Evolutionary conservation across 2,329 filamentous ascomycete species (phyloP).

Genomic region (Cadophora luteo-olivacea): DNA sequence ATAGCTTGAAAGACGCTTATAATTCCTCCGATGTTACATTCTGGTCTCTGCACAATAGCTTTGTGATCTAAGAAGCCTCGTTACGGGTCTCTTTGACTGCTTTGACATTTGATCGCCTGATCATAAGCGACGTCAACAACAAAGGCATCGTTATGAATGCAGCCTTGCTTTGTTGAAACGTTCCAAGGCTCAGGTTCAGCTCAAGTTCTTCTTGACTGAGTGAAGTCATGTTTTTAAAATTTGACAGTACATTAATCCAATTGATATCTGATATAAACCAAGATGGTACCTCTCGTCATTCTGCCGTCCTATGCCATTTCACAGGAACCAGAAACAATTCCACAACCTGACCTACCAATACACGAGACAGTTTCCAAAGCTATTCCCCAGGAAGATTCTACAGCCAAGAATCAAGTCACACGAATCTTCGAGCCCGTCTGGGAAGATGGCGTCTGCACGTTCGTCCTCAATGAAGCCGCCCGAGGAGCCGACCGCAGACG

Average conservation of each 20-base stretch:
- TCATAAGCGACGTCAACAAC: not conserved
- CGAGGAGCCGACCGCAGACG: not conserved
- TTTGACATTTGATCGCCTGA: not conserved
- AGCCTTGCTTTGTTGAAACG: not conserved
- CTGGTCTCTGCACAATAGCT: too few relatives aligned
- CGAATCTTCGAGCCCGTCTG: constrained; percentile 16
- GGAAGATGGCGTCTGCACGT: constrained; percentile 15
- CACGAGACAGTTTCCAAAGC: too few relatives aligned
- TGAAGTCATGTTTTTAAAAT: not conserved
- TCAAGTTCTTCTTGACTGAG: not conserved
- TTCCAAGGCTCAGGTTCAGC: too few relatives aligned
- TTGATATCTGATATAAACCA: not conserved
- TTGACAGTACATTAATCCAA: not conserved
- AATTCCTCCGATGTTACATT: too few relatives aligned
- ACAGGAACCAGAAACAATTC: not conserved
- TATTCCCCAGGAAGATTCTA: not conserved
- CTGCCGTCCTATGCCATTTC: not conserved
- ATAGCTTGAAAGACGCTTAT: too few relatives aligned
- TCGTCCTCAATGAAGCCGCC: constrained; percentile 10
- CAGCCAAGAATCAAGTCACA: not conserved
- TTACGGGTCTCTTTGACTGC: too few relatives aligned
- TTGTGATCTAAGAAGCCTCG: not conserved
- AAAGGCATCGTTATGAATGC: not conserved
- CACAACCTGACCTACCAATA: not conserved
- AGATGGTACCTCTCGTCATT: not conserved